Evolutionary conservation across 2,329 filamentous ascomycete genomes (phyloP), one percentile per base, ranked within the genome.

Genomic region (Talaromyces sp.): DNA sequence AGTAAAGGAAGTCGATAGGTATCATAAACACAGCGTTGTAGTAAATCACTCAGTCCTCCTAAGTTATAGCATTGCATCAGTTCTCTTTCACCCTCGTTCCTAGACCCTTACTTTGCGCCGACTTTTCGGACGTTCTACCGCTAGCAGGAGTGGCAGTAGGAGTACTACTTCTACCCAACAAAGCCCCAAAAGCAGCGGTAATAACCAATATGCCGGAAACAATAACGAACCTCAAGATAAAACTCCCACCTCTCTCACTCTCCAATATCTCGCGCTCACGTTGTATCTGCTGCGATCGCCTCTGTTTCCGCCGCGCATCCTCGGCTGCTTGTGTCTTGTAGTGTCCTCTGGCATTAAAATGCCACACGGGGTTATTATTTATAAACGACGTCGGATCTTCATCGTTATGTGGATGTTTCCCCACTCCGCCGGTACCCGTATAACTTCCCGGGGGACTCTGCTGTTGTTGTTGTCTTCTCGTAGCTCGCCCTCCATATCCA

Each of bases 261-360:
- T 62, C 61, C 9, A 51, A 37, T 9, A 61, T 52, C 71, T 79
- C 33, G 71, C 74, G 65, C 70, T 73, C 65, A 21, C 66, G 66
- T 21, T 63, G 69, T 57, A 66, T 69, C 68, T 81, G 71, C 19
- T 33, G 43, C 19, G 52, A 45, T 5, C 41, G 45, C 40, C 57
- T 51, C 31, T 52, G 45, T 40, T 59, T 28, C 8, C 57, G 52
- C 2, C 81, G 68, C 69, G 75, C 72, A 63, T 89, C 83, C 65
- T 88, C 80, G 35, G 81, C 77, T 52, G 81, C 78, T 63, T 96
- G 90, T 60, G 90, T 95, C 61, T 84, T 80, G 65, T 85, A 84
- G 73, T 96, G 92, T 9, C 81, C 80, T 41, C 76, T 78, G 40
- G 83, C 82, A 75, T 97, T 87, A 65, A 96, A 99, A 75, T 96